Evolutionary conservation across 129 eudicot species (phyloP).

Genomic region (Flaveria linearis): DNA sequence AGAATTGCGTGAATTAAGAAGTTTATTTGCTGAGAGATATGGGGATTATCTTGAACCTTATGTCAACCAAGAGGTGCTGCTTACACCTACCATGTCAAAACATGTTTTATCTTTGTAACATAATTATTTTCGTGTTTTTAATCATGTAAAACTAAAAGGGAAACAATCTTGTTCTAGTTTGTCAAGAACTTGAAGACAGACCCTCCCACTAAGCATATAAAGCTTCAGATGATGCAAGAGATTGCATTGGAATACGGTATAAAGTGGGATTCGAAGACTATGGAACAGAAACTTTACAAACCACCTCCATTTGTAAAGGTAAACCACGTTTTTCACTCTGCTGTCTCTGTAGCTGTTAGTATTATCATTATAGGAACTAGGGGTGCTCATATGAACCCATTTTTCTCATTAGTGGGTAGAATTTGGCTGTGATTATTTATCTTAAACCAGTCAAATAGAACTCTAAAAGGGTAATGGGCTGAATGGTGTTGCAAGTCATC

Average conservation of each 20-base stretch:
- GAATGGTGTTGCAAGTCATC: background rate
- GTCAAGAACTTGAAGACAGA: slow-evolving; percentile 53
- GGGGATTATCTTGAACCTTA: slow-evolving; percentile 60
- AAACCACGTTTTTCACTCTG: slow-evolving; percentile 4
- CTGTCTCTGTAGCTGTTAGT: no score
- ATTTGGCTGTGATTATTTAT: background rate
- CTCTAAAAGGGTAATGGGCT: background rate
- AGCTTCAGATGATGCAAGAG: slow-evolving; percentile 70
- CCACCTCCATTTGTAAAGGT: slow-evolving; percentile 54
- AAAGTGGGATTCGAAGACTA: slow-evolving; percentile 61
- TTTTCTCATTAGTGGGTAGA: no score
- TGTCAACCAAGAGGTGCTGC: slow-evolving; percentile 65
- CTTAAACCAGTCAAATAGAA: slow-evolving; percentile 9
- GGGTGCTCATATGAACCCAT: background rate
- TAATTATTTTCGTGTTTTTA: background rate
- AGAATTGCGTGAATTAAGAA: slow-evolving; percentile 73
- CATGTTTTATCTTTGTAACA: background rate
- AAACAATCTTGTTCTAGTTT: slow-evolving; percentile 41
- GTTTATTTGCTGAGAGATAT: slow-evolving; percentile 59
- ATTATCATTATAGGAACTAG: slow-evolving; percentile 1
- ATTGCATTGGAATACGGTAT: slow-evolving; percentile 65
- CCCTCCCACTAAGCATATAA: slow-evolving; percentile 57
- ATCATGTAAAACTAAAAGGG: slow-evolving; percentile 10
- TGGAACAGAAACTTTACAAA: slow-evolving; percentile 56
- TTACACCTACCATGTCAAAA: background rate